Percentiles rank a stretch among this genome's conserved stretches.
phyloP scores from a whole-genome alignment of 176 grass and related monocot genomes.

The Panicum miliaceum region DNA sequence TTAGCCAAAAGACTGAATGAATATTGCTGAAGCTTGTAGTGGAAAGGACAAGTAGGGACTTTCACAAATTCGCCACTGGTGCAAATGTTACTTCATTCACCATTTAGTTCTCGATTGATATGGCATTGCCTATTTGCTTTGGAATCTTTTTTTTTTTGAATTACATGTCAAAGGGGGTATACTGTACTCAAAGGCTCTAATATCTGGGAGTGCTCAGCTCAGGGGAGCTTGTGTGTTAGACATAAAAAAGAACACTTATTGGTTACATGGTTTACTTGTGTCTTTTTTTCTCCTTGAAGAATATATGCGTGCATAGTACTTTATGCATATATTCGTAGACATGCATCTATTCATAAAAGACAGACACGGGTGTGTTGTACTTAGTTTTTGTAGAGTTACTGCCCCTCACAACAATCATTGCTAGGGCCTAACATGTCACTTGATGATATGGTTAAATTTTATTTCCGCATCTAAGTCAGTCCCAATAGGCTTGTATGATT shows the following conservation, averaged over 20 bases:
- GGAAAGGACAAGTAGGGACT: neutral
- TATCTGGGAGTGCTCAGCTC: neutral
- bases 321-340: neutral
- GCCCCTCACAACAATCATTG: neutral
- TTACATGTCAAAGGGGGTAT: neutral
- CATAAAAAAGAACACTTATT: neutral
- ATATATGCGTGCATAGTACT: no score
- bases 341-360: neutral
- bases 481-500: neutral
- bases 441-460: neutral
- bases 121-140: neutral
- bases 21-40: constrained; percentile 1
- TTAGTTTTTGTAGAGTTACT: neutral
- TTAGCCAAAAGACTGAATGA: neutral
- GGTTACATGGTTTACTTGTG: neutral
- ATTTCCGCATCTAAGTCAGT: neutral
- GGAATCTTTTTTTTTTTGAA: neutral
- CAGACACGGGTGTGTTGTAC: neutral
- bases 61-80: neutral
- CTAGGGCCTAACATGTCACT: neutral
- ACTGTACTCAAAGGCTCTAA: neutral
- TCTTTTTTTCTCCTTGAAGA: neutral
- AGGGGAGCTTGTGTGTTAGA: no score
- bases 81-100: neutral
- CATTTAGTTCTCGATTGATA: neutral